phyloP scores from a whole-genome alignment of 2,329 filamentous ascomycete genomes.

The Alternaria rosae region DNA sequence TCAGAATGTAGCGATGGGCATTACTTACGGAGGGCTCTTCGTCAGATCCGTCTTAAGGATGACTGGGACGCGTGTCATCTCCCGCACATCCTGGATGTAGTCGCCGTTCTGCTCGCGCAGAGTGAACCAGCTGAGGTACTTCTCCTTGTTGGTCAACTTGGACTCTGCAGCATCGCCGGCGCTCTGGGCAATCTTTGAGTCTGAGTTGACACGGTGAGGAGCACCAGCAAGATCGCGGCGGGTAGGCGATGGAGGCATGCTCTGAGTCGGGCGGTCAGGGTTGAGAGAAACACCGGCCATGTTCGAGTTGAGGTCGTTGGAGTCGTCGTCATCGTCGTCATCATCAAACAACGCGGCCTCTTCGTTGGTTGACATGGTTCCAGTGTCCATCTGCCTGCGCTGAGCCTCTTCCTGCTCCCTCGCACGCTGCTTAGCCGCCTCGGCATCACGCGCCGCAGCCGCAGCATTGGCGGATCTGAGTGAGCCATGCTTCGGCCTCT shows the following conservation, averaged over 20 bases:
- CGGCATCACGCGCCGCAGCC: constrained; percentile 79
- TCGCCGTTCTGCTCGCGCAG: constrained; percentile 91
- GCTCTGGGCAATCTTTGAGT: constrained; percentile 82
- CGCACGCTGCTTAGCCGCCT: constrained; percentile 79
- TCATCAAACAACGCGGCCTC: constrained; percentile 96
- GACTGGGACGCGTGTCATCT: constrained; percentile 97
- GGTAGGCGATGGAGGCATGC: constrained; percentile 89
- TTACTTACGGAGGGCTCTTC: constrained; percentile 98
- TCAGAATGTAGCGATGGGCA: neutral
- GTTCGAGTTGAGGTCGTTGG: constrained; percentile 86
- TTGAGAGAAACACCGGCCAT: constrained; percentile 89
- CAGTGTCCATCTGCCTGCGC: constrained; percentile 92
- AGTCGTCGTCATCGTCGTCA: constrained; percentile 79
- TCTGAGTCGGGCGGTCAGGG: constrained; percentile 87
- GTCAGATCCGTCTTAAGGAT: constrained; percentile 97
- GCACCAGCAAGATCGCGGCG: constrained; percentile 73
- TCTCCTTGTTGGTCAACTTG: constrained; percentile 91
- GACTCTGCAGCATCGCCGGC: constrained; percentile 74
- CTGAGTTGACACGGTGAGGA: constrained; percentile 88
- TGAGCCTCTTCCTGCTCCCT: constrained; percentile 91
- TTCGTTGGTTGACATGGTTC: constrained; percentile 90
- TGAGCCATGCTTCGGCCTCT: constrained; percentile 83
- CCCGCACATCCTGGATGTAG: constrained; percentile 96
- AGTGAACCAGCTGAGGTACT: constrained; percentile 89
- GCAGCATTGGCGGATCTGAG: constrained; percentile 78